Evolutionary conservation across 441 rosid genomes (phyloP).

Genomic region (Cnidoscolus chayamansa): DNA sequence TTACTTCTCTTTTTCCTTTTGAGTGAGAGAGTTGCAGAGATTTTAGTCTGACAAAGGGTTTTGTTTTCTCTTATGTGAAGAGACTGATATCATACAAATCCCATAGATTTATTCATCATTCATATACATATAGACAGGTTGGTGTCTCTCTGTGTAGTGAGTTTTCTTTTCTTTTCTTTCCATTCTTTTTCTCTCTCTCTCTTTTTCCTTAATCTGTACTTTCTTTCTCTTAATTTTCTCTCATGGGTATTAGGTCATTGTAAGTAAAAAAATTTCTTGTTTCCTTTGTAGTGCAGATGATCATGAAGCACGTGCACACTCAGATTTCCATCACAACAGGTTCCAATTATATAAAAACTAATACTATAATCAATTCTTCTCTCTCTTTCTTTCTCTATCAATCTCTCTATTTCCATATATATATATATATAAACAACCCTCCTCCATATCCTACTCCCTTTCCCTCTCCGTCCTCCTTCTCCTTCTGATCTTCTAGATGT

Average conservation of each 20-base stretch:
- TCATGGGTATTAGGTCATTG: constrained; percentile 31
- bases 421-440: constrained; percentile 9
- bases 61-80: constrained; percentile 25
- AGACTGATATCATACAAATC: constrained; percentile 17
- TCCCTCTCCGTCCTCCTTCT: constrained; percentile 11
- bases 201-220: not conserved
- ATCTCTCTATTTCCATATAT: constrained; percentile 27
- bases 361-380: constrained; percentile 28
- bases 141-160: too few relatives aligned
- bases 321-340: constrained; percentile 59
- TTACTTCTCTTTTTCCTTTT: constrained; percentile 26
- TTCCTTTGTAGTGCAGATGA: constrained; percentile 49
- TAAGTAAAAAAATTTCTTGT: constrained; percentile 28
- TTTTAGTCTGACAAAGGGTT: constrained; percentile 54
- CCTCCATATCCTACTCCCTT: constrained; percentile 8
- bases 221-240: constrained; percentile 7
- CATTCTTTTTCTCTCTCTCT: constrained; percentile 7
- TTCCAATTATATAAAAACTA: constrained; percentile 37
- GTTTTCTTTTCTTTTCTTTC: constrained; percentile 7
- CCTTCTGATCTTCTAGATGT: constrained; percentile 7
- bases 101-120: not conserved
- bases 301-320: constrained; percentile 76
- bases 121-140: constrained; percentile 14
- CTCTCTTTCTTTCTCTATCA: constrained; percentile 29
- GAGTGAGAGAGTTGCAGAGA: constrained; percentile 59